Evolutionary conservation across 495 filamentous ascomycete species (phyloP).

Genomic region (Apiosordaria backusii): DNA sequence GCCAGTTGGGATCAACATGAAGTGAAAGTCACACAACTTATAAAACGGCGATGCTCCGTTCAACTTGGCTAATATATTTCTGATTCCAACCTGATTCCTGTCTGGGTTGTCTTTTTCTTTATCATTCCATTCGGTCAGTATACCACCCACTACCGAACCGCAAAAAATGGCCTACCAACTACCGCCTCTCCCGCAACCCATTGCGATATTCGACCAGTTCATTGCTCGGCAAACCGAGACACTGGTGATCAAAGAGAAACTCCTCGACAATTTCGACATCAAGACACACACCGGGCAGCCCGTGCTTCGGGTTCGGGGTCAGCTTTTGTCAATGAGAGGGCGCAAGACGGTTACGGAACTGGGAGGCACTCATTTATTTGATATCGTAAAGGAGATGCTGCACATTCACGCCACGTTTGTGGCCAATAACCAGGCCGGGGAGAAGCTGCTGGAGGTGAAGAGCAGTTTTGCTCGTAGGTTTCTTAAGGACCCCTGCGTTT

Average conservation of each 20-base stretch:
- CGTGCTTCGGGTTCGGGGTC: constrained; percentile 52
- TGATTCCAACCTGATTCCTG: too few species aligned
- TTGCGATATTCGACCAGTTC: constrained; percentile 51
- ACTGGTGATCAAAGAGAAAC: constrained; percentile 53
- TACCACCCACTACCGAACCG: neutral
- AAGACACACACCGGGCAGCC: constrained; percentile 42
- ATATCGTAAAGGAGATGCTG: constrained; percentile 50
- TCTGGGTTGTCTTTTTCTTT: neutral
- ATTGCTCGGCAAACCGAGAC: constrained; percentile 44
- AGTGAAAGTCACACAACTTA: neutral
- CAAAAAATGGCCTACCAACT: constrained; percentile 26
- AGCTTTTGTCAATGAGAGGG: constrained; percentile 33
- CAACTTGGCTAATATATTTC: too few species aligned
- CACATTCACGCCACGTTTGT: constrained; percentile 49
- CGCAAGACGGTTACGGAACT: constrained; percentile 50
- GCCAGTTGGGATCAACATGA: neutral
- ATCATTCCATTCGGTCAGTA: neutral
- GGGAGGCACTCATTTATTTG: constrained; percentile 47
- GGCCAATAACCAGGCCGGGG: constrained; percentile 35
- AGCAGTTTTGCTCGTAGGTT: constrained; percentile 47
- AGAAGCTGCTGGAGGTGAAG: constrained; percentile 51
- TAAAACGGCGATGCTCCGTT: neutral
- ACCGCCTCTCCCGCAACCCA: constrained; percentile 31
- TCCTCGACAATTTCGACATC: constrained; percentile 56
- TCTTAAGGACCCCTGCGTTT: neutral